phyloP scores from a whole-genome alignment of 2,329 filamentous ascomycete species.

The Alternaria hordeiaustralica region DNA sequence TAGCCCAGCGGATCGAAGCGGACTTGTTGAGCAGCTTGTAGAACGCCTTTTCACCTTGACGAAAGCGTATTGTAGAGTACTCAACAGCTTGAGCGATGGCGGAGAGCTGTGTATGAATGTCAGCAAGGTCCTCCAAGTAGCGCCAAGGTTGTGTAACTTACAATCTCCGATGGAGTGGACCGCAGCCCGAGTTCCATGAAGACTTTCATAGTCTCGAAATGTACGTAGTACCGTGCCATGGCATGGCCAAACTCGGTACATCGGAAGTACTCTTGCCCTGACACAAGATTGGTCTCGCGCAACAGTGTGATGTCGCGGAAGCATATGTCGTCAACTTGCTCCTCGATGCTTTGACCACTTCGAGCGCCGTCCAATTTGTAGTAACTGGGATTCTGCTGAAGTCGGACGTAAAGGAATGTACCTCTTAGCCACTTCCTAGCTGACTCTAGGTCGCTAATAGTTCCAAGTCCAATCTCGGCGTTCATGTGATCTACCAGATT shows the following conservation, averaged over 20 bases:
- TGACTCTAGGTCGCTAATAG: constrained; percentile 67
- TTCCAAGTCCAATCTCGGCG: constrained; percentile 79
- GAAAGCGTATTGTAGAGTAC: constrained; percentile 75
- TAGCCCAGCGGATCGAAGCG: constrained; percentile 70
- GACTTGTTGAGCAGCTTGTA: constrained; percentile 77
- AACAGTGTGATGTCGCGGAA: constrained; percentile 71
- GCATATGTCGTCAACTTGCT: constrained; percentile 73
- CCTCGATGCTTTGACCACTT: constrained; percentile 61
- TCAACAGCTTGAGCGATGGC: constrained; percentile 72
- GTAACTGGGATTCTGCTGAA: constrained; percentile 72
- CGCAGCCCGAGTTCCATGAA: constrained; percentile 68
- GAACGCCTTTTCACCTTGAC: constrained; percentile 69
- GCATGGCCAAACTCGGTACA: constrained; percentile 77
- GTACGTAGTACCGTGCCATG: constrained; percentile 84
- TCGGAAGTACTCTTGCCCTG: constrained; percentile 56
- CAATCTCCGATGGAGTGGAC: constrained; percentile 70
- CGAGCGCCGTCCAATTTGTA: constrained; percentile 69
- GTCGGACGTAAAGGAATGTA: constrained; percentile 78
- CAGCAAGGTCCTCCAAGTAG: background rate
- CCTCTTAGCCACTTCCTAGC: constrained; percentile 77
- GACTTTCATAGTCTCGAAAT: constrained; percentile 78
- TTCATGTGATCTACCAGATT: constrained; percentile 86
- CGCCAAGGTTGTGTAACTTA: constrained; percentile 51
- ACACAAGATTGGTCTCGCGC: constrained; percentile 65
- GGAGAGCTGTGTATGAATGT: constrained; percentile 61